A percentile compares a stretch with the other conserved stretches of the same genome.
Conservation (phyloP, 768 basidiomycete genomes). For the Rhodotorula kratochvilovae region DNA sequence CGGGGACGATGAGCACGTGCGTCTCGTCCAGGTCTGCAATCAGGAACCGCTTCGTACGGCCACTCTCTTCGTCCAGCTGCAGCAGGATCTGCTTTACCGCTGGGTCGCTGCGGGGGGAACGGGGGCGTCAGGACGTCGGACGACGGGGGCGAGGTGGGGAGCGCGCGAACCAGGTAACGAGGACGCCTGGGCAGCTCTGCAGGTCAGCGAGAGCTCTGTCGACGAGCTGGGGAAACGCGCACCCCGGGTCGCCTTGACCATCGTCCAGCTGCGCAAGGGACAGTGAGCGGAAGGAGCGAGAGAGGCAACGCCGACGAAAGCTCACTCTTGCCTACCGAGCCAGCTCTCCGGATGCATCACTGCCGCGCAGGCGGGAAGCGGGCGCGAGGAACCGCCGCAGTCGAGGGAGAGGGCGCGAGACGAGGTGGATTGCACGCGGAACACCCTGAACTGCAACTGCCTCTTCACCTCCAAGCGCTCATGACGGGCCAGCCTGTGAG, state of each 20-base stretch:
- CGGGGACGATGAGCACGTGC: conserved; percentile 76
- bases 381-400: too few relatives aligned
- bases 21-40: conserved; percentile 82
- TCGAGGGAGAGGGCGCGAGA: too few relatives aligned
- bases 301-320: too few relatives aligned
- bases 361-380: too few relatives aligned
- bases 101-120: conserved; percentile 58
- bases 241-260: conserved; percentile 40
- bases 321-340: too few relatives aligned
- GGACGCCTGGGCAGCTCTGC: conserved; percentile 15
- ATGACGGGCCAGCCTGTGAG: too few relatives aligned
- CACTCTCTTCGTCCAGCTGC: conserved; percentile 66
- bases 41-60: conserved; percentile 54
- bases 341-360: too few relatives aligned
- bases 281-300: neutral
- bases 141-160: neutral
- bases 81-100: conserved; percentile 84
- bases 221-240: neutral
- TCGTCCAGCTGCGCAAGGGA: neutral
- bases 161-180: conserved; percentile 35
- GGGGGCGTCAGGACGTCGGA: neutral
- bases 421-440: too few relatives aligned
- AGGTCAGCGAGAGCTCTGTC: rapidly evolving
- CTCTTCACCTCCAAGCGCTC: too few relatives aligned
- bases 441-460: too few relatives aligned